Conservation (phyloP, 163 green algal species). For the Scenedesmus sp. region DNA sequence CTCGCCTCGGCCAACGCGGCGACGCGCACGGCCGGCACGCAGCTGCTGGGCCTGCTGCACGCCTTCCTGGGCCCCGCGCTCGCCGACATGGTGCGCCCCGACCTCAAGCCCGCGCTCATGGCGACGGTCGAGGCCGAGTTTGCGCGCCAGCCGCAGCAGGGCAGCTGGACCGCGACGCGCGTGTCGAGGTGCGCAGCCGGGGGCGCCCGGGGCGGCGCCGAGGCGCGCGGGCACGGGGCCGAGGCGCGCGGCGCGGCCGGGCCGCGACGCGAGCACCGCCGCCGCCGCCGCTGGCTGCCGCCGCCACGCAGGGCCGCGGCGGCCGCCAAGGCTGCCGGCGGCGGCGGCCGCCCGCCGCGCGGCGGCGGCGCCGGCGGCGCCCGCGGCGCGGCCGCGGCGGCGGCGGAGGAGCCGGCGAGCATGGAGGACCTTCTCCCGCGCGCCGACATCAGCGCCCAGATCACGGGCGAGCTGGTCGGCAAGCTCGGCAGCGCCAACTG, state of each 20-base stretch:
- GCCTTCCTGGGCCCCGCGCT: slow-evolving; percentile 47
- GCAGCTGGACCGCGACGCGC: slow-evolving; percentile 12
- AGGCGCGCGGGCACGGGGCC: too few relatives aligned
- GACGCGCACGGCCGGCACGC: slow-evolving; percentile 82
- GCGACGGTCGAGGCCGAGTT: slow-evolving; percentile 86
- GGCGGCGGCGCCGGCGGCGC: slow-evolving; percentile 22
- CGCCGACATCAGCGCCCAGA: slow-evolving; percentile 78
- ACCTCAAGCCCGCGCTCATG: slow-evolving; percentile 95
- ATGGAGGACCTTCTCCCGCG: slow-evolving; percentile 80
- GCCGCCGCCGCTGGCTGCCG: too few relatives aligned
- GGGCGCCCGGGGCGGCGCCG: too few relatives aligned
- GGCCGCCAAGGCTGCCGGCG: background rate
- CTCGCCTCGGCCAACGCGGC: slow-evolving; percentile 83
- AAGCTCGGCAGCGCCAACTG: slow-evolving; percentile 84
- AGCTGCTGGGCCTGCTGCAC: slow-evolving; percentile 56
- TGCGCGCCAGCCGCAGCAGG: slow-evolving; percentile 68
- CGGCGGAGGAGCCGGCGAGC: slow-evolving; percentile 42
- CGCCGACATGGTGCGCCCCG: slow-evolving; percentile 64
- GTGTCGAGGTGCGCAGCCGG: slow-evolving; percentile 22
- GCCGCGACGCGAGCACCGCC: too few relatives aligned
- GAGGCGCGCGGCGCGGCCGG: too few relatives aligned
- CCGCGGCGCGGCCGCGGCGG: slow-evolving; percentile 36
- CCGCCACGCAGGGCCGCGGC: slow-evolving; percentile 22
- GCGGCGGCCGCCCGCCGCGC: background rate
- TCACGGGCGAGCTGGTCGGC: slow-evolving; percentile 71